Percentiles rank a stretch among this genome's conserved stretches.
phyloP scores from a whole-genome alignment of 75 land plant genomes.

The Pinus taeda region DNA sequence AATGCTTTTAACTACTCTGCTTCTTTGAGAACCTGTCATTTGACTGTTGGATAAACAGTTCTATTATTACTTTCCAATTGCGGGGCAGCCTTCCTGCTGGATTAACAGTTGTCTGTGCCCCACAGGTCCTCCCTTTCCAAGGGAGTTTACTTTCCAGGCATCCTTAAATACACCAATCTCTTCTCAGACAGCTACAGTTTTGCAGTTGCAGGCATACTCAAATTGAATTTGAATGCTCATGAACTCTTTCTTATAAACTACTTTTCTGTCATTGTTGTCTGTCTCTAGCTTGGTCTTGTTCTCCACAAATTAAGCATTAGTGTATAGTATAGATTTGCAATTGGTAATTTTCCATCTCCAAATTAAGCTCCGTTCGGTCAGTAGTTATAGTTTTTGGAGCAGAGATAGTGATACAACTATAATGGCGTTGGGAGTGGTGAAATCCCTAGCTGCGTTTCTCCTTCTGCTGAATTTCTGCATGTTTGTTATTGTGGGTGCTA shows the following conservation, averaged over 20 bases:
- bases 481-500: constrained; percentile 44
- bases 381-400: neutral
- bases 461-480: constrained; percentile 66
- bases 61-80: neutral
- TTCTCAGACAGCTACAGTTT: too few relatives aligned
- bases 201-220: neutral
- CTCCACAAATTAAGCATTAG: neutral
- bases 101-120: too few relatives aligned
- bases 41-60: neutral
- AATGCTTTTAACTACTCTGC: neutral
- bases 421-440: constrained; percentile 28
- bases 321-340: neutral
- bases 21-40: neutral
- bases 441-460: constrained; percentile 35
- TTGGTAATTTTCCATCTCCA: neutral
- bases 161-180: too few relatives aligned
- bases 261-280: neutral
- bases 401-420: too few relatives aligned
- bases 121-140: too few relatives aligned
- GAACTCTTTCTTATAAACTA: too few relatives aligned
- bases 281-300: neutral
- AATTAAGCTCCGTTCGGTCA: neutral
- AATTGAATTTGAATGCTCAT: neutral
- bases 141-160: too few relatives aligned
- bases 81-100: neutral